Percentiles rank a stretch among this genome's conserved stretches.
phyloP scores from a whole-genome alignment of 208 protist genomes.

The Acanthamoeba lenticulata region DNA sequence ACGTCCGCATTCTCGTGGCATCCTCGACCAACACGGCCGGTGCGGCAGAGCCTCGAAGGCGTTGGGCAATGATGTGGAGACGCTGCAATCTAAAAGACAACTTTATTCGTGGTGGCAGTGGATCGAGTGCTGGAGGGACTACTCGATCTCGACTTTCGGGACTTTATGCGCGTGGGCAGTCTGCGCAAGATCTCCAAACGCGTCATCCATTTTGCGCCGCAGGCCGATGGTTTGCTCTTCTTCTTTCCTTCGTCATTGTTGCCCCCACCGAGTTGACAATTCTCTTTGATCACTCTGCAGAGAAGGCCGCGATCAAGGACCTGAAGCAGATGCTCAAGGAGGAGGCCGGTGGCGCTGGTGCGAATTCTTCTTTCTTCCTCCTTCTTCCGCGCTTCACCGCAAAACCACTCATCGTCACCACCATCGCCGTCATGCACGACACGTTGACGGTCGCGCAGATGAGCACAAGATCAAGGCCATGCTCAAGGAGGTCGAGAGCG shows the following conservation, averaged over 20 bases:
- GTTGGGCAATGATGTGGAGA: background rate
- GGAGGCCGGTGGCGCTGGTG: slow-evolving; percentile 5
- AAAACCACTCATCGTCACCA: too few species aligned
- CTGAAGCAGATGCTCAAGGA: slow-evolving; percentile 63
- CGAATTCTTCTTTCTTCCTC: background rate
- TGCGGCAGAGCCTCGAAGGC: background rate
- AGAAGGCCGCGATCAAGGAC: slow-evolving; percentile 8
- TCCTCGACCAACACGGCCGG: slow-evolving; percentile 84
- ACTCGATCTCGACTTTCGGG: slow-evolving; percentile 73
- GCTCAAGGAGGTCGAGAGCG: slow-evolving; percentile 9
- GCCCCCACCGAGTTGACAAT: background rate
- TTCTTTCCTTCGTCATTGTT: background rate
- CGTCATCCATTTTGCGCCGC: slow-evolving; percentile 77
- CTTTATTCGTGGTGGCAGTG: slow-evolving; percentile 60
- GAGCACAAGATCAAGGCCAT: background rate
- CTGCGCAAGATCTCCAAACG: slow-evolving; percentile 84
- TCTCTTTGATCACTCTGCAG: background rate
- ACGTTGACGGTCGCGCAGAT: background rate
- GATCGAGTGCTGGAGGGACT: slow-evolving; percentile 84
- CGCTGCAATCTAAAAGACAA: background rate
- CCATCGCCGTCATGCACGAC: too few species aligned
- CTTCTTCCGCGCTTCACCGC: too few species aligned
- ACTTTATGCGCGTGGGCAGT: slow-evolving; percentile 86
- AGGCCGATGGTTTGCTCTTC: slow-evolving; percentile 38
- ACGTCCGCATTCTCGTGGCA: slow-evolving; percentile 80